phyloP scores from a whole-genome alignment of 805 yeast genomes.

The Wickerhamia fluorescens region DNA sequence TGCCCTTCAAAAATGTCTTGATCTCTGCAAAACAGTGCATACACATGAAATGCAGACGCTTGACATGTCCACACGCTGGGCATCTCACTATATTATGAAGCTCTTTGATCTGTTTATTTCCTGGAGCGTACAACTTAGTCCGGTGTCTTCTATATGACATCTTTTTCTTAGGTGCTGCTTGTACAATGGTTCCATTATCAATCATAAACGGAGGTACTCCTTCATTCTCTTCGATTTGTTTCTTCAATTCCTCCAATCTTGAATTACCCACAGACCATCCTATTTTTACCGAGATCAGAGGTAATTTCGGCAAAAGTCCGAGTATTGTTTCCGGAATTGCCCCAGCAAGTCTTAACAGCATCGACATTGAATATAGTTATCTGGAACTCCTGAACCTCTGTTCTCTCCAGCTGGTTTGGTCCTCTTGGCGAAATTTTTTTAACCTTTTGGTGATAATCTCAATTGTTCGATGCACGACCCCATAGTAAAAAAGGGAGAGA shows the following conservation, averaged over 20 bases:
- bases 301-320: constrained; percentile 8
- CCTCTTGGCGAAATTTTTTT: no score
- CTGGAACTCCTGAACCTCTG: no score
- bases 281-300: constrained; percentile 4
- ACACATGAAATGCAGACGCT: constrained; percentile 85
- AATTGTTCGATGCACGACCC: no score
- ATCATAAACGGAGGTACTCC: constrained; percentile 36
- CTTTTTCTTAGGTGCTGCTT: constrained; percentile 94
- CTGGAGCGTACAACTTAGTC: constrained; percentile 75
- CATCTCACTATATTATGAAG: constrained; percentile 78
- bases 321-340: constrained; percentile 3
- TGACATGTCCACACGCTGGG: constrained; percentile 91
- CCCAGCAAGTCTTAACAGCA: constrained; percentile 16
- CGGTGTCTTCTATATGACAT: constrained; percentile 82
- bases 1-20: constrained; percentile 61
- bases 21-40: constrained; percentile 88
- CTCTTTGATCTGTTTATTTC: constrained; percentile 70
- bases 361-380: no score
- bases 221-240: constrained; percentile 29
- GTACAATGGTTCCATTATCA: constrained; percentile 61
- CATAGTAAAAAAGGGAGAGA: no score
- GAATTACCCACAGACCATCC: constrained; percentile 9
- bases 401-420: no score
- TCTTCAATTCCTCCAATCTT: constrained; percentile 30
- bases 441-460: no score